phyloP scores from a whole-genome alignment of 257 asterid genomes.

The Gentiana dahurica region DNA sequence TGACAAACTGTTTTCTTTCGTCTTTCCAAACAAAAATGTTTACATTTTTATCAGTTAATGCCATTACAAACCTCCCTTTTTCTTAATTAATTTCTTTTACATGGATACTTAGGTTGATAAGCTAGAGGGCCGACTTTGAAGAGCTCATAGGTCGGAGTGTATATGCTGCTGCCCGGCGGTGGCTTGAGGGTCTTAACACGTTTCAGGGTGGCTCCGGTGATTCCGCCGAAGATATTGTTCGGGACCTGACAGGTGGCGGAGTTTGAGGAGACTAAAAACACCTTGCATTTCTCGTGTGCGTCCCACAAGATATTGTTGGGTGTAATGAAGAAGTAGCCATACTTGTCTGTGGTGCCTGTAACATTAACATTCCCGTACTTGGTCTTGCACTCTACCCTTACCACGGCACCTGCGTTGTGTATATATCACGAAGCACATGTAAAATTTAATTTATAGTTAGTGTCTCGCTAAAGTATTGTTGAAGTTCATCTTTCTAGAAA shows the following conservation, averaged over 20 bases:
- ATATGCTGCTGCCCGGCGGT: not conserved
- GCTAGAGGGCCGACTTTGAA: constrained; percentile 70
- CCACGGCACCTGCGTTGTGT: constrained; percentile 17
- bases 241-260: constrained; percentile 30
- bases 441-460: not conserved
- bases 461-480: too few species aligned
- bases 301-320: constrained; percentile 31
- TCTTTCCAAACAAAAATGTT: too few species aligned
- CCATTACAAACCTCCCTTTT: too few species aligned
- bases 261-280: constrained; percentile 33
- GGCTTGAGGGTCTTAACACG: constrained; percentile 9
- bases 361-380: constrained; percentile 18
- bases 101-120: constrained; percentile 39
- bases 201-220: constrained; percentile 34
- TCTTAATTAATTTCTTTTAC: not conserved
- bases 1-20: too few species aligned
- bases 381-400: constrained; percentile 44
- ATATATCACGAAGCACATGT: not conserved
- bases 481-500: too few species aligned
- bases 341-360: constrained; percentile 33
- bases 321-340: constrained; percentile 43
- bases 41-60: too few species aligned
- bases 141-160: constrained; percentile 18
- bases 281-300: constrained; percentile 52
- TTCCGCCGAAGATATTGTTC: constrained; percentile 45